Conservation (phyloP, 1,284 basidiomycete species). For the Pseudozyma hubeiensis region DNA sequence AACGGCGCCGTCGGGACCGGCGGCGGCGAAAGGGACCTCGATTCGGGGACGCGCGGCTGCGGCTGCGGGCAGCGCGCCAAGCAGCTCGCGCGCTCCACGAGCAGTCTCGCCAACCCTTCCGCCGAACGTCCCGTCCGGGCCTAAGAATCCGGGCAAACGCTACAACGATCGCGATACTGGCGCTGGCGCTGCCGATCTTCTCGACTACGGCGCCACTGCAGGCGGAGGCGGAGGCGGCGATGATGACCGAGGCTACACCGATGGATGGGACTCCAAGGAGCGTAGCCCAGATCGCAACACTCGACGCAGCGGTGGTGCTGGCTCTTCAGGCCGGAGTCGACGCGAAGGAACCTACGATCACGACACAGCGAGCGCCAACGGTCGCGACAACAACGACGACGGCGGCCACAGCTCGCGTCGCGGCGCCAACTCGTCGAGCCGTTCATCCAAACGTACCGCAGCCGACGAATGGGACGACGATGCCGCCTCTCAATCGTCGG, state of each 20-base stretch:
- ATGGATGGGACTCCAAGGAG: conserved; percentile 25
- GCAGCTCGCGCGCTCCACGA: conserved; percentile 19
- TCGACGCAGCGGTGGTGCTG: conserved; percentile 1
- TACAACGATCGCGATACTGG: conserved; percentile 66
- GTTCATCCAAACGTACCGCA: conserved; percentile 16
- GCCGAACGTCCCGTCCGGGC: conserved; percentile 54
- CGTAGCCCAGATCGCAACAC: conserved; percentile 4
- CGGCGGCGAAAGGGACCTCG: conserved; percentile 28
- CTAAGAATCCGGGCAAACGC: conserved; percentile 53
- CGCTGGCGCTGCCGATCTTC: conserved; percentile 53
- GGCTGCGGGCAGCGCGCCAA: conserved; percentile 4
- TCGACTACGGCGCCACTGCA: conserved; percentile 63
- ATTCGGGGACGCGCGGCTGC: conserved; percentile 44
- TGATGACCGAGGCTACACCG: conserved; percentile 1
- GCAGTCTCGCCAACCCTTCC: conserved; percentile 45
- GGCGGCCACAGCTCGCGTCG: conserved; percentile 12
- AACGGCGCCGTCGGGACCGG: conserved; percentile 13
- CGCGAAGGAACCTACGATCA: conserved; percentile 28
- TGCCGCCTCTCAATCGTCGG: conserved; percentile 32
- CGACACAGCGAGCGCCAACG: conserved; percentile 8
- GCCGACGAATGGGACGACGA: conserved; percentile 34
- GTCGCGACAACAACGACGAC: conserved; percentile 4
- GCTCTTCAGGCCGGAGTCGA: conserved; percentile 13
- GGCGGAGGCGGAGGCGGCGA: conserved; percentile 16
- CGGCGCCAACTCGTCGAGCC: conserved; percentile 6